Percentiles rank a stretch among this genome's conserved stretches.
Conservation (phyloP, 306 rosid species). For the Pterocarpus santalinus region DNA sequence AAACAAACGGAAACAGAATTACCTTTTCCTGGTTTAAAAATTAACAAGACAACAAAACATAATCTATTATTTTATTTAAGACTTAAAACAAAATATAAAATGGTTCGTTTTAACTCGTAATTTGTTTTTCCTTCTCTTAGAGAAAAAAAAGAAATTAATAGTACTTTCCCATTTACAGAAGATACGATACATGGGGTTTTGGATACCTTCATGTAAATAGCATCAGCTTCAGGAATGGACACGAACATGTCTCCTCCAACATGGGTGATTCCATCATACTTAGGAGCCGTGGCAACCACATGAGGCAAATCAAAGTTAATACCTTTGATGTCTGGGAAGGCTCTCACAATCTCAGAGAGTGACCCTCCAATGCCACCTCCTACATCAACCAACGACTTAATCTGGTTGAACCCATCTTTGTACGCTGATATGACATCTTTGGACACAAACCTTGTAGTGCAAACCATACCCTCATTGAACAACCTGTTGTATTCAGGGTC, state of each 20-base stretch:
- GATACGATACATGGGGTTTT: too few species aligned
- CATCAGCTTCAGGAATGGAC: conserved; percentile 56
- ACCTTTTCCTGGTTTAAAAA: too few species aligned
- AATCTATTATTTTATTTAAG: too few species aligned
- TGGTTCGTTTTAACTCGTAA: too few species aligned
- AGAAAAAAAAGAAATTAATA: too few species aligned
- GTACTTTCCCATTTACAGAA: too few species aligned
- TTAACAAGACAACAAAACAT: too few species aligned
- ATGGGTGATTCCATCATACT: conserved; percentile 50
- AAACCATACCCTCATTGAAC: conserved; percentile 59
- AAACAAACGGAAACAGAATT: too few species aligned
- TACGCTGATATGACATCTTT: conserved; percentile 53
- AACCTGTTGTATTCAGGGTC: conserved; percentile 48
- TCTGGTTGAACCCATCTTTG: conserved; percentile 53
- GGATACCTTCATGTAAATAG: conserved; percentile 60
- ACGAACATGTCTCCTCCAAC: conserved; percentile 63
- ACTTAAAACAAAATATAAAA: too few species aligned
- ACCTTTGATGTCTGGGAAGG: conserved; percentile 54
- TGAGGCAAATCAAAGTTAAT: conserved; percentile 63
- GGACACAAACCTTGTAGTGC: conserved; percentile 49
- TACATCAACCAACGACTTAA: conserved; percentile 53
- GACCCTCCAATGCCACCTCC: conserved; percentile 67
- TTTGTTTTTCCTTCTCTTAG: too few species aligned
- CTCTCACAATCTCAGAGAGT: conserved; percentile 57
- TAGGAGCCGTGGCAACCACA: conserved; percentile 55